Percentiles rank a stretch among this genome's conserved stretches.
These are phyloP conservation scores for Annulohypoxylon bovei DNA, from an alignment of 495 filamentous ascomycete species.

Conservation along the genomic window DNA sequence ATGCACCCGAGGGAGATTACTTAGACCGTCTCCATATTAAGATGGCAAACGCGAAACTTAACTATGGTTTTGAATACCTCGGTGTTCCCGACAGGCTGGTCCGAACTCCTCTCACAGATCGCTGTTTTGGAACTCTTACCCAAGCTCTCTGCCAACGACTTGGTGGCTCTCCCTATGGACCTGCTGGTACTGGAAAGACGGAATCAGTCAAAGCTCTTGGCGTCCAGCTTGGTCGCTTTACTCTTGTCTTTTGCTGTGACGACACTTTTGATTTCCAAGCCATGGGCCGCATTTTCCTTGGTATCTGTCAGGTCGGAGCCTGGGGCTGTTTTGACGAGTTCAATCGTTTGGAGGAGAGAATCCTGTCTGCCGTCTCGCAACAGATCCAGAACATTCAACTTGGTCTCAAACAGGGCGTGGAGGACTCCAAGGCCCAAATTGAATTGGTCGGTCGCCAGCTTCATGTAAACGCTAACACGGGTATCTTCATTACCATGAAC, in stretches of 20 bases:
- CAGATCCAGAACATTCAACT: conserved; percentile 99
- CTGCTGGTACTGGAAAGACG: conserved; percentile 98
- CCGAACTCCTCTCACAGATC: conserved; percentile 93
- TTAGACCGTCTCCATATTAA: conserved; percentile 86
- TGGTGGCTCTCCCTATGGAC: conserved; percentile 96
- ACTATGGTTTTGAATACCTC: conserved; percentile 97
- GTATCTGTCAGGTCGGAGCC: conserved; percentile 98
- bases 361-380: conserved; percentile 96
- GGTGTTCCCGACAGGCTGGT: conserved; percentile 96
- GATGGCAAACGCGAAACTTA: conserved; percentile 96
- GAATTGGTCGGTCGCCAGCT: conserved; percentile 92
- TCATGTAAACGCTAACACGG: conserved; percentile 87
- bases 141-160: conserved; percentile 95
- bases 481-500: conserved; percentile 99
- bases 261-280: conserved; percentile 99
- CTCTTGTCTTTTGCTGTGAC: conserved; percentile 97
- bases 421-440: conserved; percentile 84
- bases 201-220: conserved; percentile 98
- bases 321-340: conserved; percentile 99
- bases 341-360: conserved; percentile 96
- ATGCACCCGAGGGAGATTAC: conserved; percentile 80
- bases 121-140: conserved; percentile 96
- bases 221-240: conserved; percentile 95
- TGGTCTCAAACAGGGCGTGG: conserved; percentile 81
- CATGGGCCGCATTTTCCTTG: conserved; percentile 99